Conservation (phyloP, 1,284 basidiomycete genomes). For the Fomitiporia mediterranea region DNA sequence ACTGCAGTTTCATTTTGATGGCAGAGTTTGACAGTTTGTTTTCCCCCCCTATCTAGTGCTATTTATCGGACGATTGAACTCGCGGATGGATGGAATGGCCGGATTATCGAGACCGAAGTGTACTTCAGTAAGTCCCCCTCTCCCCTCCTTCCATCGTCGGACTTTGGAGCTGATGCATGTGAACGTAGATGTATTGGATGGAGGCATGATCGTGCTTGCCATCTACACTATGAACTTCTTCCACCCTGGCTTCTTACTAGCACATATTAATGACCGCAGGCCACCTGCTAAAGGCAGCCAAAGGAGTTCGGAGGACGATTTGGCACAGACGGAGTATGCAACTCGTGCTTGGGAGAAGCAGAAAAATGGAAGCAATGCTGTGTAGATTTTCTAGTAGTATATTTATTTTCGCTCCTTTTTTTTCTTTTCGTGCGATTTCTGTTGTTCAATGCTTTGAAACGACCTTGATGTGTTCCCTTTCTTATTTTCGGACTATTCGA, state of each 20-base stretch:
- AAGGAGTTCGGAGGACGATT: neutral
- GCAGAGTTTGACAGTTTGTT: neutral
- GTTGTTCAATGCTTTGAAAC: neutral
- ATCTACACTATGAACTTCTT: constrained; percentile 28
- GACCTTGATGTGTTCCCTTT: no score
- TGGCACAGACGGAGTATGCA: neutral
- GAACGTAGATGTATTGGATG: constrained; percentile 32
- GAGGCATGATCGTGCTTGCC: constrained; percentile 29
- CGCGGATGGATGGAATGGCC: constrained; percentile 33
- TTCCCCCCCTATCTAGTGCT: constrained; percentile 24
- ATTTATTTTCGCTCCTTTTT: neutral
- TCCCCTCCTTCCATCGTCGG: neutral
- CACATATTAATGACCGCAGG: neutral
- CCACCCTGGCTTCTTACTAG: constrained; percentile 24
- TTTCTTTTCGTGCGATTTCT: neutral
- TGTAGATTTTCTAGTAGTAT: no score
- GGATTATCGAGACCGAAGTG: constrained; percentile 34
- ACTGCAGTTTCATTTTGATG: neutral
- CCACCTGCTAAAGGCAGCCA: neutral
- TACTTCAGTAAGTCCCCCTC: constrained; percentile 33
- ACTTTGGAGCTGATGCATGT: neutral
- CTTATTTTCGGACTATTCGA: no score
- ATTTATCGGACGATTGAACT: constrained; percentile 39
- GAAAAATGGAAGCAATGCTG: neutral
- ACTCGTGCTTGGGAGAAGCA: neutral